Conservation (phyloP, 306 rosid genomes). For the Glycine soja region DNA sequence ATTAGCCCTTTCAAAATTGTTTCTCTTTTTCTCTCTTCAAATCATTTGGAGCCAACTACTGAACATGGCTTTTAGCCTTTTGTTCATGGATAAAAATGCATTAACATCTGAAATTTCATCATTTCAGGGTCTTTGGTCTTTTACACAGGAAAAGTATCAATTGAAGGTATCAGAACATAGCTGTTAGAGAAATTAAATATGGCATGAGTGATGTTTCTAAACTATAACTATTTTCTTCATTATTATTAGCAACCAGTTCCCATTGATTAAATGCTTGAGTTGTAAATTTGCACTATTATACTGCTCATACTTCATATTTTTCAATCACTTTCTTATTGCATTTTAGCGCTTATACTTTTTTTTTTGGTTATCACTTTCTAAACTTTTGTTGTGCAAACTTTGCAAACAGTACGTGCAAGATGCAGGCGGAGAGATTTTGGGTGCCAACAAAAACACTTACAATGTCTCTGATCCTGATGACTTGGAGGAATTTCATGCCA, state of each 20-base stretch:
- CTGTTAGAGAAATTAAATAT: constrained; percentile 6
- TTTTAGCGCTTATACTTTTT: neutral
- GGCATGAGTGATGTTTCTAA: constrained; percentile 18
- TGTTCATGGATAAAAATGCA: neutral
- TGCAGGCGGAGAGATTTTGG: constrained; percentile 85
- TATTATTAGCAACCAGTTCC: neutral
- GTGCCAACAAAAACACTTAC: constrained; percentile 68
- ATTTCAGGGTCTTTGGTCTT: constrained; percentile 80
- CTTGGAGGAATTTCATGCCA: constrained; percentile 85
- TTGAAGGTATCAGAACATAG: constrained; percentile 63
- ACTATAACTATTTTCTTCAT: neutral
- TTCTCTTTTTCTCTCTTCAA: neutral
- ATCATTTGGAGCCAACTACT: neutral
- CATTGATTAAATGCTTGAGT: neutral
- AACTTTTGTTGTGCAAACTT: constrained; percentile 15
- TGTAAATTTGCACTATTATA: neutral
- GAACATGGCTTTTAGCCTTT: constrained; percentile 4
- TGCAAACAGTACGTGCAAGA: constrained; percentile 75
- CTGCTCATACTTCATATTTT: constrained; percentile 7
- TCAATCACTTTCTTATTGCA: neutral
- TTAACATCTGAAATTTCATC: constrained; percentile 26
- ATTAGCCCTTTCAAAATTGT: neutral
- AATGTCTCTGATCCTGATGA: constrained; percentile 85
- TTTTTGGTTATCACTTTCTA: neutral
- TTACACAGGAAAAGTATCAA: constrained; percentile 71